Conservation (phyloP, 495 filamentous ascomycete species). For the Oleoguttula mirabilis region DNA sequence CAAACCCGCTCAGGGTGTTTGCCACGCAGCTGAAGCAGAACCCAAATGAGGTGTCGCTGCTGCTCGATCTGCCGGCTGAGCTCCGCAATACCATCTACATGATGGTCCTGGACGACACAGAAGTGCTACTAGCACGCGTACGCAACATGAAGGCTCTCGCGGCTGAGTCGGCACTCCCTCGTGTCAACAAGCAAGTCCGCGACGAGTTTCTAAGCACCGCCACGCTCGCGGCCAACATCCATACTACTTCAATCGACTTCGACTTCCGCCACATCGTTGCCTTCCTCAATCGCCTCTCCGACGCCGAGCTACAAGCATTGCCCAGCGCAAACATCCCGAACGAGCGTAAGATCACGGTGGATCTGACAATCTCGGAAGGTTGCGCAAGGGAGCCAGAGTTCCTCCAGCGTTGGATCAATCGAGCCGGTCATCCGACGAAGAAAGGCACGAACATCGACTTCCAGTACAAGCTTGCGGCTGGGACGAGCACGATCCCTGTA, state of each 20-base stretch:
- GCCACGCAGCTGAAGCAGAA: conserved; percentile 1
- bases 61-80: conserved; percentile 6
- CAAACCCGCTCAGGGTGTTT: background rate
- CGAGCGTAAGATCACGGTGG: conserved; percentile 1
- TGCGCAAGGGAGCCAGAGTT: background rate
- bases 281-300: conserved; percentile 8
- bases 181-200: conserved; percentile 9
- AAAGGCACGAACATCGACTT: conserved; percentile 1
- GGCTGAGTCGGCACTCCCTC: background rate
- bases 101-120: background rate
- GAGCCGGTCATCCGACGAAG: conserved; percentile 6
- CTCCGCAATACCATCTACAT: conserved; percentile 8
- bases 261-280: conserved; percentile 5
- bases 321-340: background rate
- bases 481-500: background rate
- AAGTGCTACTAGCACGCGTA: background rate
- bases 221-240: background rate
- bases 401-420: conserved; percentile 8
- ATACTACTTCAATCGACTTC: background rate
- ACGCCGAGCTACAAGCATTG: background rate
- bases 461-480: background rate
- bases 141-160: background rate
- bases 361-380: background rate
- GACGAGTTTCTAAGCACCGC: background rate
- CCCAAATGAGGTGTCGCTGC: background rate